Percentiles rank a stretch among this genome's conserved stretches.
phyloP scores from a whole-genome alignment of 345 rosid genomes.

The Hevea brasiliensis region DNA sequence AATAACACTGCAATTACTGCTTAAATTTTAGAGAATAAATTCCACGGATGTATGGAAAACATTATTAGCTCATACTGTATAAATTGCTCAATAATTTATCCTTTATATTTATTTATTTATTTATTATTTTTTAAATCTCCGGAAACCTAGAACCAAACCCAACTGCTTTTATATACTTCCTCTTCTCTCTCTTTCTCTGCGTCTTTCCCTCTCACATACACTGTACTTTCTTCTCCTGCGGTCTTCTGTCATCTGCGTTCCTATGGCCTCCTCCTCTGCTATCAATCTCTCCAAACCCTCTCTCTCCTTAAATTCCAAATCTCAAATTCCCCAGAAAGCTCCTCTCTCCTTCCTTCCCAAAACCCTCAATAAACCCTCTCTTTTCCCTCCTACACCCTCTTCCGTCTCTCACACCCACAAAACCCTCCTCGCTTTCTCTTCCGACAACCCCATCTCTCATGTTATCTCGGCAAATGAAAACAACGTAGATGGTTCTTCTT shows the following conservation, averaged over 20 bases:
- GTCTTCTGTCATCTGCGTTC: background rate
- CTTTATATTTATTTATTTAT: no score
- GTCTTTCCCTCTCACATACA: background rate
- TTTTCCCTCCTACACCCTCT: constrained; percentile 24
- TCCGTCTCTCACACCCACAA: no score
- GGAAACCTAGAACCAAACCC: no score
- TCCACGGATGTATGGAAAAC: no score
- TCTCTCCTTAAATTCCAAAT: background rate
- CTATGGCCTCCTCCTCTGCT: constrained; percentile 10
- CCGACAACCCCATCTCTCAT: constrained; percentile 45
- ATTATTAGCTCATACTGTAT: no score
- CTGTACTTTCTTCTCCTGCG: background rate
- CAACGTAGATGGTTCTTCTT: constrained; percentile 21
- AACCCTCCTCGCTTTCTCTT: constrained; percentile 22
- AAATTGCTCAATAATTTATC: no score
- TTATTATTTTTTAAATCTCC: no score
- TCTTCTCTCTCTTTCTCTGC: background rate
- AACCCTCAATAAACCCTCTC: constrained; percentile 46
- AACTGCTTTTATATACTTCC: no score
- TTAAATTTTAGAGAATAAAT: no score
- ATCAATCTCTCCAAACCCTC: constrained; percentile 20
- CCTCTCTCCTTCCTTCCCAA: constrained; percentile 26
- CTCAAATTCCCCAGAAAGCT: constrained; percentile 8
- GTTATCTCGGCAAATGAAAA: constrained; percentile 19
- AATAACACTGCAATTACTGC: no score